Conservation (phyloP, 139 green algal genomes). For the Ulvella scutata region DNA sequence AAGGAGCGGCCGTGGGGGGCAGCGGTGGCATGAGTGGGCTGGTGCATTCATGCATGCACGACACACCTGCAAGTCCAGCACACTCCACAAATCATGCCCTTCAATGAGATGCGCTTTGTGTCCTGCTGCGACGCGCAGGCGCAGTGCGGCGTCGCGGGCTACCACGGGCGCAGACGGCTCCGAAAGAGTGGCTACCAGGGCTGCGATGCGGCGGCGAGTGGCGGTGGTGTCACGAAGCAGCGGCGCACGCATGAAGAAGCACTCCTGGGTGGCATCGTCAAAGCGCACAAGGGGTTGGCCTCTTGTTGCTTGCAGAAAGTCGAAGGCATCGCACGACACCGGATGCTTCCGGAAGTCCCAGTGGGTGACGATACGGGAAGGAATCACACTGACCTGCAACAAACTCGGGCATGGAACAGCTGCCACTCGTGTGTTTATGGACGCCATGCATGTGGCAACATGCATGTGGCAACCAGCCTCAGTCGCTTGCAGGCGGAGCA, state of each 20-base stretch:
- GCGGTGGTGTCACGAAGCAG: not conserved
- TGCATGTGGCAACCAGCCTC: too few species aligned
- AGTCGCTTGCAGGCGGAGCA: too few species aligned
- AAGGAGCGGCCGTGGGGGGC: too few species aligned
- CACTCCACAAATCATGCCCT: not conserved
- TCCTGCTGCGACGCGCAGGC: not conserved
- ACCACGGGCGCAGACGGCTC: not conserved
- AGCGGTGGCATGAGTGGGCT: too few species aligned
- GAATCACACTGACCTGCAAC: too few species aligned
- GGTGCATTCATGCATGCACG: too few species aligned
- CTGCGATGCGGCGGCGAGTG: not conserved
- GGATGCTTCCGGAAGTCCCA: slow-evolving; percentile 2
- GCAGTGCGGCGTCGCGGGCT: not conserved
- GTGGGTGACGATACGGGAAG: not conserved
- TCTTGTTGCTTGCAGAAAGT: not conserved
- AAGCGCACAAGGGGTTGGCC: not conserved
- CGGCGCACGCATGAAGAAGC: not conserved
- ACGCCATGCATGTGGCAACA: too few species aligned
- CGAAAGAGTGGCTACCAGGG: not conserved
- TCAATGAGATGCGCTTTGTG: not conserved
- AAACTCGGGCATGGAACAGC: too few species aligned
- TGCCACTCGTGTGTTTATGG: too few species aligned
- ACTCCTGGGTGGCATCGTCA: not conserved
- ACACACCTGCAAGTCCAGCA: not conserved
- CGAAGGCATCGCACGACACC: not conserved